phyloP scores from a whole-genome alignment of 1,284 basidiomycete species.

The Apiotrichum porosum region DNA sequence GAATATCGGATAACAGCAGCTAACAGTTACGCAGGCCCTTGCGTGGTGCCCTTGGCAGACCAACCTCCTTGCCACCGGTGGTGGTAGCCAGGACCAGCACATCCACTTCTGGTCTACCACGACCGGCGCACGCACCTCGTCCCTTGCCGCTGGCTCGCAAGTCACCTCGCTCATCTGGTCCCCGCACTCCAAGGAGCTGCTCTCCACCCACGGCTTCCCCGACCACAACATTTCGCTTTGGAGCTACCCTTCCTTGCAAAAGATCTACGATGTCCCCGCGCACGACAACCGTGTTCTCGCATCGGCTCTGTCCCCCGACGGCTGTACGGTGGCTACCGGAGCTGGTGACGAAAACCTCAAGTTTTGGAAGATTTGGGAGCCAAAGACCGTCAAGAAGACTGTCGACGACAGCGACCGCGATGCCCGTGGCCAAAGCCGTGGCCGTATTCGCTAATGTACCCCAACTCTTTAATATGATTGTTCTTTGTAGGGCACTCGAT shows the following conservation, averaged over 20 bases:
- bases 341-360: conserved; percentile 92
- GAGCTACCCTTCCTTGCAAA: conserved; percentile 58
- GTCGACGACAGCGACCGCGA: conserved; percentile 22
- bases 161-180: conserved; percentile 90
- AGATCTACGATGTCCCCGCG: conserved; percentile 84
- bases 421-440: conserved; percentile 14
- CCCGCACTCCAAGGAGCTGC: conserved; percentile 80
- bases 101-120: conserved; percentile 91
- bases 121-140: conserved; percentile 80
- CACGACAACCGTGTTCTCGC: conserved; percentile 86
- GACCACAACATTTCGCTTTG: conserved; percentile 55
- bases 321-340: conserved; percentile 82
- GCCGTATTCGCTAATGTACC: conserved; percentile 14
- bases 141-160: conserved; percentile 77
- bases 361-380: conserved; percentile 51
- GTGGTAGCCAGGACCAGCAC: conserved; percentile 88
- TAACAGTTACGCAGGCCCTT: too few species aligned
- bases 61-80: conserved; percentile 84
- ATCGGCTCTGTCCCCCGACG: conserved; percentile 76
- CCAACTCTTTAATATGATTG: too few species aligned
- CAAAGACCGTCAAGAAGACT: conserved; percentile 32
- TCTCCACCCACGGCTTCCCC: conserved; percentile 91
- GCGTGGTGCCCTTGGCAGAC: conserved; percentile 98
- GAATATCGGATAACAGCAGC: too few species aligned
- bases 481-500: too few species aligned